Conservation (phyloP, 1,284 basidiomycete species). For the Trametes polyzona region DNA sequence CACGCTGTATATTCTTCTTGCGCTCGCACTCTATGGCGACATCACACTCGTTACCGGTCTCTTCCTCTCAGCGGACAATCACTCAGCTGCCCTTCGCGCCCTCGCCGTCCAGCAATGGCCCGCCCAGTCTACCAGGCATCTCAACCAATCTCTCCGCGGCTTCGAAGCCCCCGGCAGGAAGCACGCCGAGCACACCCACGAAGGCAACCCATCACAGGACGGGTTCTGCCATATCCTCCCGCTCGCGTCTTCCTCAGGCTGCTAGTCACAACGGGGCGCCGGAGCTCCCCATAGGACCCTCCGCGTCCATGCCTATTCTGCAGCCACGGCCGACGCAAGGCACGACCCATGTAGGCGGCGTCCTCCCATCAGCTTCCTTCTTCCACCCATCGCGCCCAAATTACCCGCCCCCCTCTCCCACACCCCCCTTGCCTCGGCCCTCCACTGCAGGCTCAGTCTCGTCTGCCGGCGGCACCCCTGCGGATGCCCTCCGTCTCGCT, state of each 20-base stretch:
- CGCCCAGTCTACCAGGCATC: constrained; percentile 25
- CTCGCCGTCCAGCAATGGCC: constrained; percentile 28
- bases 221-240: constrained; percentile 32
- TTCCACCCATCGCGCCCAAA: constrained; percentile 68
- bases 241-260: constrained; percentile 25
- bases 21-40: constrained; percentile 30
- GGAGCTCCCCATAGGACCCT: constrained; percentile 28
- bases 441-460: constrained; percentile 39
- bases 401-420: constrained; percentile 38
- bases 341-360: constrained; percentile 69
- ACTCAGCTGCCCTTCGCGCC: constrained; percentile 38
- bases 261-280: constrained; percentile 14
- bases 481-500: constrained; percentile 34
- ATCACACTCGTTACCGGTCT: constrained; percentile 37
- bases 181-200: constrained; percentile 27
- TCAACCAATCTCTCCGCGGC: constrained; percentile 12
- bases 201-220: constrained; percentile 26
- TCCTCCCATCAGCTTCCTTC: constrained; percentile 74
- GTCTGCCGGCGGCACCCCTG: constrained; percentile 34
- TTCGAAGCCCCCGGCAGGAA: constrained; percentile 19
- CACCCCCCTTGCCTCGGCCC: constrained; percentile 38
- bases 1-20: constrained; percentile 30
- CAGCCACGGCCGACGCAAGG: constrained; percentile 32
- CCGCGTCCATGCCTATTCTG: constrained; percentile 30
- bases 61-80: constrained; percentile 32